A percentile compares a stretch with the other conserved stretches of the same genome.
These are phyloP conservation scores for Pyrenula massariospora DNA, from an alignment of 495 filamentous ascomycete species.

Conservation along the genomic window DNA sequence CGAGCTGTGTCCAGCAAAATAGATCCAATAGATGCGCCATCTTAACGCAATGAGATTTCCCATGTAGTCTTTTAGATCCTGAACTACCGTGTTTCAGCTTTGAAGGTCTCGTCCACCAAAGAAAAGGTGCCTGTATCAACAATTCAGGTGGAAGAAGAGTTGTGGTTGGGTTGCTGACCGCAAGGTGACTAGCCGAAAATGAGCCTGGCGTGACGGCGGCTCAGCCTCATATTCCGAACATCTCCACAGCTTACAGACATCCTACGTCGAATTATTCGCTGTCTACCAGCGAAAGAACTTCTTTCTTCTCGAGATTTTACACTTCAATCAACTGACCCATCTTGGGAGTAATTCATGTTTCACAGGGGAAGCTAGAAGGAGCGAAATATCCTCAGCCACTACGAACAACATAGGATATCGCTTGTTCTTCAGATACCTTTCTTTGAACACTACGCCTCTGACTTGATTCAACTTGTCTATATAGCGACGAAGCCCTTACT, in stretches of 20 bases:
- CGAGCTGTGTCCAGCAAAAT: not conserved
- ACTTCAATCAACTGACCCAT: not conserved
- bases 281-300: not conserved
- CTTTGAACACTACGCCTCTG: not conserved
- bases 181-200: not conserved
- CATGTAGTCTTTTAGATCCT: not conserved
- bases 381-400: not conserved
- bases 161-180: not conserved
- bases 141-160: not conserved
- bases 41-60: not conserved
- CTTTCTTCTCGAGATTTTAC: not conserved
- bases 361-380: not conserved
- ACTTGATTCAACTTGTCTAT: not conserved
- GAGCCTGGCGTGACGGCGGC: not conserved
- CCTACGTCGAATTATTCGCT: not conserved
- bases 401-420: not conserved
- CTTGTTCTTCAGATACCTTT: not conserved
- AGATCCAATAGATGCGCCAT: not conserved
- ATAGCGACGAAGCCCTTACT: not conserved
- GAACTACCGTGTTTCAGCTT: not conserved
- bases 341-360: not conserved
- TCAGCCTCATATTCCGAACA: not conserved
- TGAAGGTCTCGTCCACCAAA: not conserved
- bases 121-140: not conserved
- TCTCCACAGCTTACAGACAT: not conserved